A percentile compares a stretch with the other conserved stretches of the same genome.
phyloP scores from a whole-genome alignment of 139 green algal species.

The Volvox reticuliferus region DNA sequence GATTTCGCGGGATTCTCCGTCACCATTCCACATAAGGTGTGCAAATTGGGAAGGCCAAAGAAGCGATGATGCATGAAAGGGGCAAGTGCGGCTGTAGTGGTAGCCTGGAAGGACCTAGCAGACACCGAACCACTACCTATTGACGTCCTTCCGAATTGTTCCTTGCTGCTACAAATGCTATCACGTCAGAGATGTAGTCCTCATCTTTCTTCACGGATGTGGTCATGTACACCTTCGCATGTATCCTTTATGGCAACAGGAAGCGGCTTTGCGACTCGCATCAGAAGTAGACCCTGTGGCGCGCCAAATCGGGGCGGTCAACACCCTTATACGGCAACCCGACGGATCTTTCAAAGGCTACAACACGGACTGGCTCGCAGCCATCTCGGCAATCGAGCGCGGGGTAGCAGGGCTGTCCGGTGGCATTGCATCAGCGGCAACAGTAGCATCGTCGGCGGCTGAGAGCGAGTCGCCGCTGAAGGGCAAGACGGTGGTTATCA shows the following conservation, averaged over 20 bases:
- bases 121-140: no score
- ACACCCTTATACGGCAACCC: conserved; percentile 91
- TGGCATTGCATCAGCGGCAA: conserved; percentile 70
- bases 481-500: conserved; percentile 88
- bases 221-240: no score
- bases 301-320: conserved; percentile 91
- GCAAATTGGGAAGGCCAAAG: neutral
- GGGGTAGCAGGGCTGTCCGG: conserved; percentile 58
- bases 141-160: no score
- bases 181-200: no score
- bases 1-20: conserved; percentile 88
- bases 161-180: no score
- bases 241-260: conserved; percentile 46
- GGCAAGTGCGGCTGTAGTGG: no score
- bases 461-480: conserved; percentile 79
- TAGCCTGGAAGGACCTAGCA: no score
- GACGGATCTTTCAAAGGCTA: conserved; percentile 84
- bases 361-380: conserved; percentile 97
- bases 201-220: no score
- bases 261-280: conserved; percentile 84
- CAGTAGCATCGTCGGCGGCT: conserved; percentile 89
- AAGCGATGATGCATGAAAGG: no score
- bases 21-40: conserved; percentile 94
- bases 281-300: conserved; percentile 83
- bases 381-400: conserved; percentile 91